These are phyloP conservation scores for Arthrinium phaeospermum DNA, from an alignment of 2,329 filamentous ascomycete species.

Conservation along the genomic window DNA sequence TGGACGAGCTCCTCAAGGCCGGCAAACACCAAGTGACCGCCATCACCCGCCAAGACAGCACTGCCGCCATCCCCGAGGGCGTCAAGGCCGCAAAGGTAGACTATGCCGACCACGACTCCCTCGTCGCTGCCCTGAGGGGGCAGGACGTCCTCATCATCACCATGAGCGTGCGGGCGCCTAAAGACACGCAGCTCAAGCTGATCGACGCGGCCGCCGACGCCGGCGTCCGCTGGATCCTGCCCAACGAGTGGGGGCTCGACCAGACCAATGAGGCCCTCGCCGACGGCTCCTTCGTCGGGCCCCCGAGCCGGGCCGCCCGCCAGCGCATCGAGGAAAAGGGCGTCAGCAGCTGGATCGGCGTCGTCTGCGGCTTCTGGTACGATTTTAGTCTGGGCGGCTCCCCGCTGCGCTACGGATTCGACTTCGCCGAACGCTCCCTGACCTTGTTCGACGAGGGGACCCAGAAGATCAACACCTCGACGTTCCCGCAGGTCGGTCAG, in stretches of 20 bases:
- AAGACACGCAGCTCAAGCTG: slow-evolving; percentile 54
- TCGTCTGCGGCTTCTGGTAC: slow-evolving; percentile 59
- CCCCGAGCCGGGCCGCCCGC: slow-evolving; percentile 29
- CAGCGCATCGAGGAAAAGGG: slow-evolving; percentile 47
- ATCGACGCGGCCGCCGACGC: slow-evolving; percentile 61
- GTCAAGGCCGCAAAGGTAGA: slow-evolving; percentile 49
- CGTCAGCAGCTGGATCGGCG: slow-evolving; percentile 47
- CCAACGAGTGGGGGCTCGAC: slow-evolving; percentile 46
- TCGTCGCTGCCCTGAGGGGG: slow-evolving; percentile 56
- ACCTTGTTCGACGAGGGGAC: slow-evolving; percentile 63
- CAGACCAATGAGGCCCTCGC: slow-evolving; percentile 44
- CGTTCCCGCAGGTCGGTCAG: slow-evolving; percentile 44
- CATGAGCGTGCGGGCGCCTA: slow-evolving; percentile 47
- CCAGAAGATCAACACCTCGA: slow-evolving; percentile 55
- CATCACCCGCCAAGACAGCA: slow-evolving; percentile 48
- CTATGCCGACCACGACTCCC: slow-evolving; percentile 48
- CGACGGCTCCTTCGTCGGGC: slow-evolving; percentile 38
- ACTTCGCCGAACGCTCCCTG: slow-evolving; percentile 48
- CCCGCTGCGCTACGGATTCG: slow-evolving; percentile 52
- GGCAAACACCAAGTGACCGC: slow-evolving; percentile 59
- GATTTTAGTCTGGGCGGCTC: slow-evolving; percentile 54
- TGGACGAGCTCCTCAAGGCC: slow-evolving; percentile 48
- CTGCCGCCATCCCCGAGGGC: slow-evolving; percentile 47
- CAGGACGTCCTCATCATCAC: slow-evolving; percentile 66
- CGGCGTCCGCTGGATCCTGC: slow-evolving; percentile 50